Evolutionary conservation across 495 filamentous ascomycete species (phyloP).

Genomic region (Trichoderma virens): DNA sequence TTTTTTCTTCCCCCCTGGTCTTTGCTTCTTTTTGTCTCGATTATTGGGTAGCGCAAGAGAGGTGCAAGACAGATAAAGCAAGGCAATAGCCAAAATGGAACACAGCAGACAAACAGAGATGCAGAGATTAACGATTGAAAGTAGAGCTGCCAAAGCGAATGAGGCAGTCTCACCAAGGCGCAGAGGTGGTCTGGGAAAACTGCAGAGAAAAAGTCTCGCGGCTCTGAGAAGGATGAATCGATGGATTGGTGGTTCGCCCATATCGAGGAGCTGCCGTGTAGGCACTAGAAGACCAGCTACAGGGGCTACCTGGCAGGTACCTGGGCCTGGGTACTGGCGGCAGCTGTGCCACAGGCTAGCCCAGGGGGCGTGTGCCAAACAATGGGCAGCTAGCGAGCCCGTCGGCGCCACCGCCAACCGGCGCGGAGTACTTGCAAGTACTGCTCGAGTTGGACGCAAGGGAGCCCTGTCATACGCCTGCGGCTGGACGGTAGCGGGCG

Average conservation of each 20-base stretch:
- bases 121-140: slow-evolving; percentile 8
- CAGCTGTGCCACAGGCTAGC: no score
- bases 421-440: background rate
- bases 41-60: background rate
- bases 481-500: background rate
- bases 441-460: background rate
- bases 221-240: background rate
- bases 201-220: slow-evolving; percentile 3
- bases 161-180: slow-evolving; percentile 7
- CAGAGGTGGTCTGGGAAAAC: background rate
- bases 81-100: background rate
- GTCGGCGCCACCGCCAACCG: background rate
- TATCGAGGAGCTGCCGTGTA: background rate
- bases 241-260: background rate
- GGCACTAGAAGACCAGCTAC: no score
- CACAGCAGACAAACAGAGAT: background rate
- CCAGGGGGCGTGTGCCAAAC: background rate
- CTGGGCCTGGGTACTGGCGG: no score
- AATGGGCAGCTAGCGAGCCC: background rate
- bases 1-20: background rate
- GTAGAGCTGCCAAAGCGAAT: slow-evolving; percentile 14
- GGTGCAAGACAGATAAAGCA: background rate
- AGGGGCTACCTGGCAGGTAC: no score
- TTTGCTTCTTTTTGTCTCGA: background rate
- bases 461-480: background rate